Evolutionary conservation across 345 rosid species (phyloP).

Genomic region (Hibiscus mutabilis): DNA sequence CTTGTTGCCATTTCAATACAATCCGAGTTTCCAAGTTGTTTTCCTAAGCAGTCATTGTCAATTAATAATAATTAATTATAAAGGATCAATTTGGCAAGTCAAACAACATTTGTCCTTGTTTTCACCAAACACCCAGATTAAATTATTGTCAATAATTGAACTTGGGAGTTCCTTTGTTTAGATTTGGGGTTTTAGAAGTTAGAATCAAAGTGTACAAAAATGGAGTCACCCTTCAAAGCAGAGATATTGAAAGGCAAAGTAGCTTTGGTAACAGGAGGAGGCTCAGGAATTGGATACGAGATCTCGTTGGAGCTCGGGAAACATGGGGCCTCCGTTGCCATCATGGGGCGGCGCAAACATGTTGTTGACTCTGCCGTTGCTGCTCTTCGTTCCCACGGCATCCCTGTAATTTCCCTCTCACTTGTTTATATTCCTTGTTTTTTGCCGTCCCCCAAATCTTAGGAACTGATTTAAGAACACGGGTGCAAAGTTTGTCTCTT

Average conservation of each 20-base stretch:
- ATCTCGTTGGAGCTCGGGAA: conserved; percentile 54
- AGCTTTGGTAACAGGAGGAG: conserved; percentile 70
- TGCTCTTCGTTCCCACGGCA: conserved; percentile 47
- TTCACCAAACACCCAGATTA: neutral
- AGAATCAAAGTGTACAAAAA: conserved; percentile 1
- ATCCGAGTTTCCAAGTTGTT: no score
- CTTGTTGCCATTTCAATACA: no score
- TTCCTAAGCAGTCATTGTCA: no score
- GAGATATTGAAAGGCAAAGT: conserved; percentile 51
- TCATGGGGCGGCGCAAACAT: conserved; percentile 73
- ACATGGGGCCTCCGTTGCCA: conserved; percentile 67
- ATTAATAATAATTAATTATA: no score
- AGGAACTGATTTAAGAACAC: no score
- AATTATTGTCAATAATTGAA: neutral
- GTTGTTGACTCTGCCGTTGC: conserved; percentile 57
- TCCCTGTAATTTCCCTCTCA: conserved; percentile 27
- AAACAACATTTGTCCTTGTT: neutral
- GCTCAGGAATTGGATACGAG: conserved; percentile 81
- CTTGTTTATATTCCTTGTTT: neutral
- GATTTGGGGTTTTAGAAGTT: neutral
- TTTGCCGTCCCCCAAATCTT: no score
- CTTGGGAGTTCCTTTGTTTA: neutral
- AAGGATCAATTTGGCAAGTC: neutral
- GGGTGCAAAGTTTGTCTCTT: no score
- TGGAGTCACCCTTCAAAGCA: conserved; percentile 69